Evolutionary conservation across 225 moss, liverwort and hornwort species (phyloP).

Genomic region (Bryum argenteum): DNA sequence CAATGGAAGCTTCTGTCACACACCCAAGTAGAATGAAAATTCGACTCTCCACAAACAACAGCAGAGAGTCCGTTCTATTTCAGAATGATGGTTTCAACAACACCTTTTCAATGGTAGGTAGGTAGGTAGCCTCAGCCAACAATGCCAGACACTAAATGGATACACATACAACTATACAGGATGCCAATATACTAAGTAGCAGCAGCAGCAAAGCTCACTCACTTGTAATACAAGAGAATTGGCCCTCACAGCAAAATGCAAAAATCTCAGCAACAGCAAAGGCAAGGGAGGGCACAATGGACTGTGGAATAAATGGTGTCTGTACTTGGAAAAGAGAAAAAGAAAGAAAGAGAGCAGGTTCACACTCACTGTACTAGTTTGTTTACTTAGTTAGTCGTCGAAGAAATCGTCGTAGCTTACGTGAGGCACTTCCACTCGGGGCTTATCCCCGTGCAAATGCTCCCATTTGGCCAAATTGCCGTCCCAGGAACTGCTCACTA

Average conservation of each 20-base stretch:
- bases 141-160: conserved; percentile 25
- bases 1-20: not conserved
- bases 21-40: conserved; percentile 16
- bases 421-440: conserved; percentile 21
- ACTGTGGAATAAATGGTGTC: conserved; percentile 21
- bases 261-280: conserved; percentile 4
- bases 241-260: conserved; percentile 7
- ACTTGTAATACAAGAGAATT: conserved; percentile 22
- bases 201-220: conserved; percentile 28
- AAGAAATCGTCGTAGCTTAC: conserved; percentile 38
- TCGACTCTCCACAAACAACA: conserved; percentile 15
- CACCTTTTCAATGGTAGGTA: conserved; percentile 15
- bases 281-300: not conserved
- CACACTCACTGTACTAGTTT: not conserved
- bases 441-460: conserved; percentile 61
- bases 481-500: conserved; percentile 87
- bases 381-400: conserved; percentile 17
- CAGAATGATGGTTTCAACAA: conserved; percentile 25
- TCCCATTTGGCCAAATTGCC: conserved; percentile 79
- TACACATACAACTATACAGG: conserved; percentile 52
- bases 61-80: conserved; percentile 20
- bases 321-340: not conserved
- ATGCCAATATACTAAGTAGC: conserved; percentile 19
- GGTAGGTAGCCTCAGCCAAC: conserved; percentile 10
- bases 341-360: too few species aligned